Conservation (phyloP, 768 basidiomycete genomes). For the Suillus alpinus region DNA sequence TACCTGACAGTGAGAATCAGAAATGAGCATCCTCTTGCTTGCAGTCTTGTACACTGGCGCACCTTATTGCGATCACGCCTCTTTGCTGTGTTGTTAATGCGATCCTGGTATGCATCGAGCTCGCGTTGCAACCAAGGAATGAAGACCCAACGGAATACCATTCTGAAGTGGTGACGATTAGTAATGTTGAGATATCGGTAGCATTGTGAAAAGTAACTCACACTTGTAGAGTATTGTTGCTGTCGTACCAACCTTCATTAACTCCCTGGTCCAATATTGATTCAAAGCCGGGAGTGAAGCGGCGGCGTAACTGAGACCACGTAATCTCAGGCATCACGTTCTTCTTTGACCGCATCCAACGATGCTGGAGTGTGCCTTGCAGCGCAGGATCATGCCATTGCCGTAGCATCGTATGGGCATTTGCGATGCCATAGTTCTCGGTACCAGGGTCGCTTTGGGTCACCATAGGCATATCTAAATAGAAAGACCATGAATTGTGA, state of each 20-base stretch:
- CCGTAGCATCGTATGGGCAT: background rate
- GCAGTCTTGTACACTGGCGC: too few relatives aligned
- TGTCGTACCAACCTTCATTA: background rate
- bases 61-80: background rate
- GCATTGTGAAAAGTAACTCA: background rate
- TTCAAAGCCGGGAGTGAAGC: background rate
- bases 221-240: background rate
- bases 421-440: background rate
- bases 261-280: background rate
- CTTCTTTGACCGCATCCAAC: background rate
- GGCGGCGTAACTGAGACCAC: background rate
- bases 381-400: background rate
- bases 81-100: background rate
- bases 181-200: background rate
- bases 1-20: background rate
- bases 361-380: background rate
- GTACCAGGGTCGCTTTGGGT: background rate
- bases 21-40: too few relatives aligned
- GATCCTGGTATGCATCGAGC: background rate
- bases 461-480: background rate
- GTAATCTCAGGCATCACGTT: background rate
- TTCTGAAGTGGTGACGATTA: background rate
- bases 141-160: background rate
- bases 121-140: background rate
- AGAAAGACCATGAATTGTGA: too few relatives aligned